phyloP scores from a whole-genome alignment of 2,329 filamentous ascomycete species.

The Trichoderma atrobrunneum region DNA sequence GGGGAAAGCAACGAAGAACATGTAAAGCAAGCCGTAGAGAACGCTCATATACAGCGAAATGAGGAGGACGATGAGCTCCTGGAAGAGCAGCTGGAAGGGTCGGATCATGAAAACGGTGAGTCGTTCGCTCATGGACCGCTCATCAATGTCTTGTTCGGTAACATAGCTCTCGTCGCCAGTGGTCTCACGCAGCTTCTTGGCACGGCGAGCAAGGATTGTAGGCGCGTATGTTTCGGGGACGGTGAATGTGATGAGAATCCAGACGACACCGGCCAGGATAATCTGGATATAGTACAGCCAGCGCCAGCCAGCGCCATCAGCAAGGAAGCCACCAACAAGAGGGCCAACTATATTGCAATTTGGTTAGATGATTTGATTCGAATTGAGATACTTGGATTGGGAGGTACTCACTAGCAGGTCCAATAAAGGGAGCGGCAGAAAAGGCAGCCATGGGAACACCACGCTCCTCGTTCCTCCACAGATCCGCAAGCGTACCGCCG shows the following conservation, averaged over 20 bases:
- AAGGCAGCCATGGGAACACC: conserved; percentile 87
- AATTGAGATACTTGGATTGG: not conserved
- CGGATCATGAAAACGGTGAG: conserved; percentile 73
- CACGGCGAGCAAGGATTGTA: conserved; percentile 68
- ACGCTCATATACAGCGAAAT: conserved; percentile 85
- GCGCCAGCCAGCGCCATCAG: conserved; percentile 69
- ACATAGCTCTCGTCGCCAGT: conserved; percentile 67
- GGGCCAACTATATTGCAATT: conserved; percentile 53
- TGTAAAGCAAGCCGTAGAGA: conserved; percentile 70
- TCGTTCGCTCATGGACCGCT: conserved; percentile 64
- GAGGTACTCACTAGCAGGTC: conserved; percentile 59
- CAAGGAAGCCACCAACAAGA: conserved; percentile 72
- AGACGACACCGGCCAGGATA: conserved; percentile 68
- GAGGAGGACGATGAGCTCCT: conserved; percentile 80
- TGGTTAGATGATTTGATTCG: not conserved
- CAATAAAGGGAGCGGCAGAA: conserved; percentile 77
- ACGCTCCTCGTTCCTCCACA: conserved; percentile 82
- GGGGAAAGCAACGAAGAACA: conserved; percentile 71
- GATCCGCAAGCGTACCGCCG: conserved; percentile 75
- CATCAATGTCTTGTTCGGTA: conserved; percentile 77
- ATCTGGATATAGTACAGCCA: conserved; percentile 88
- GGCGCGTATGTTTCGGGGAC: conserved; percentile 87
- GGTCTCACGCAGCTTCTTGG: conserved; percentile 66
- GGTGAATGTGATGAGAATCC: conserved; percentile 79
- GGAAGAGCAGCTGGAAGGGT: conserved; percentile 81